A percentile compares a stretch with the other conserved stretches of the same genome.
Evolutionary conservation across 2,329 filamentous ascomycete genomes (phyloP).

Genomic region (Lojkania enalia): DNA sequence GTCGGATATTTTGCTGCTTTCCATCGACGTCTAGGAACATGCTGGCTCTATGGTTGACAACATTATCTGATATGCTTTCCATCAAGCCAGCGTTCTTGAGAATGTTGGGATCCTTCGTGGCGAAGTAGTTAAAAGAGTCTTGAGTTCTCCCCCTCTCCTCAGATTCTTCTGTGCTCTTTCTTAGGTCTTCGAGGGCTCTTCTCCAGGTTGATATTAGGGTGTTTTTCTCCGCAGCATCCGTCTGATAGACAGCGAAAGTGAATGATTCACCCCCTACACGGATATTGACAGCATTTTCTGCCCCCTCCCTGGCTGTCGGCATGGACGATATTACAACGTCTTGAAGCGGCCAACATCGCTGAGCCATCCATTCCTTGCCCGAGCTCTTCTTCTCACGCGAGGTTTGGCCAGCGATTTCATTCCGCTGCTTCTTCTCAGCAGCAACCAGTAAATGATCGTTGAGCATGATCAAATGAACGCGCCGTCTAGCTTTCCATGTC

Average conservation of each 20-base stretch:
- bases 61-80: slow-evolving; percentile 68
- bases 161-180: slow-evolving; percentile 82
- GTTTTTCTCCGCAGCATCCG: slow-evolving; percentile 76
- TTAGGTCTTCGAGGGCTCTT: slow-evolving; percentile 88
- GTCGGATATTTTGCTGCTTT: slow-evolving; percentile 92
- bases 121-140: slow-evolving; percentile 85
- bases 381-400: slow-evolving; percentile 46
- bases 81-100: slow-evolving; percentile 79
- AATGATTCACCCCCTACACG: slow-evolving; percentile 88
- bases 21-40: slow-evolving; percentile 95
- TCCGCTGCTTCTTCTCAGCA: slow-evolving; percentile 88
- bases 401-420: slow-evolving; percentile 62
- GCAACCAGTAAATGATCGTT: slow-evolving; percentile 95
- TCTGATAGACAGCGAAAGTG: slow-evolving; percentile 88
- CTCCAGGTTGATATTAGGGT: slow-evolving; percentile 84
- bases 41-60: slow-evolving; percentile 69
- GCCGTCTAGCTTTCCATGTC: slow-evolving; percentile 88
- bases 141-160: slow-evolving; percentile 82
- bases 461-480: slow-evolving; percentile 87
- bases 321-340: slow-evolving; percentile 94
- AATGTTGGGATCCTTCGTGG: slow-evolving; percentile 74
- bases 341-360: slow-evolving; percentile 89
- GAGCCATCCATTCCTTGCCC: slow-evolving; percentile 76
- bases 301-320: slow-evolving; percentile 53
- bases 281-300: slow-evolving; percentile 87